Evolutionary conservation across 2,329 filamentous ascomycete species (phyloP).

Genomic region (Myriosclerotinia curreyana): DNA sequence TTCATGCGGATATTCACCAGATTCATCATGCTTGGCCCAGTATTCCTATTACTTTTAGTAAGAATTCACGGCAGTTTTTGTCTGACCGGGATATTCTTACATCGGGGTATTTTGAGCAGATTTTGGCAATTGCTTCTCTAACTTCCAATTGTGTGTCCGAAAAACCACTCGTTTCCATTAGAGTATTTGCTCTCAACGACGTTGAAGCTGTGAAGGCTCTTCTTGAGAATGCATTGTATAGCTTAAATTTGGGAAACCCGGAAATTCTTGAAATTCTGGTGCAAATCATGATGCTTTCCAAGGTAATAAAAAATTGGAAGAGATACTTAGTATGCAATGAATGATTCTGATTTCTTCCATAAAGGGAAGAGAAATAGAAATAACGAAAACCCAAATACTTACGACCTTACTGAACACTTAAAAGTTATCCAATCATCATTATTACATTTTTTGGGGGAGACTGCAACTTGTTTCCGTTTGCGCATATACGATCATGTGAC

Average conservation of each 20-base stretch:
- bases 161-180: constrained; percentile 74
- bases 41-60: constrained; percentile 50
- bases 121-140: constrained; percentile 63
- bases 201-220: constrained; percentile 31
- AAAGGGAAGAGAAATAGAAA: not conserved
- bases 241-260: not conserved
- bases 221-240: not conserved
- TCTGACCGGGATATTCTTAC: constrained; percentile 28
- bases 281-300: constrained; percentile 10
- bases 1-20: constrained; percentile 67
- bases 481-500: constrained; percentile 2
- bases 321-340: not conserved
- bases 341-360: not conserved
- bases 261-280: not conserved
- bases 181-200: constrained; percentile 31
- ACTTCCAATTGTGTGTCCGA: constrained; percentile 70
- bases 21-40: constrained; percentile 72
- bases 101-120: constrained; percentile 69
- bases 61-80: not conserved
- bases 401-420: not conserved
- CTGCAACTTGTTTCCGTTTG: not conserved
- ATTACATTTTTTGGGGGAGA: not conserved
- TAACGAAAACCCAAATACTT: not conserved
- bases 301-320: not conserved
- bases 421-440: not conserved